Percentiles rank a stretch among this genome's conserved stretches.
Conservation (phyloP, 75 land plant genomes). For the Pseudotsuga menziesii region DNA sequence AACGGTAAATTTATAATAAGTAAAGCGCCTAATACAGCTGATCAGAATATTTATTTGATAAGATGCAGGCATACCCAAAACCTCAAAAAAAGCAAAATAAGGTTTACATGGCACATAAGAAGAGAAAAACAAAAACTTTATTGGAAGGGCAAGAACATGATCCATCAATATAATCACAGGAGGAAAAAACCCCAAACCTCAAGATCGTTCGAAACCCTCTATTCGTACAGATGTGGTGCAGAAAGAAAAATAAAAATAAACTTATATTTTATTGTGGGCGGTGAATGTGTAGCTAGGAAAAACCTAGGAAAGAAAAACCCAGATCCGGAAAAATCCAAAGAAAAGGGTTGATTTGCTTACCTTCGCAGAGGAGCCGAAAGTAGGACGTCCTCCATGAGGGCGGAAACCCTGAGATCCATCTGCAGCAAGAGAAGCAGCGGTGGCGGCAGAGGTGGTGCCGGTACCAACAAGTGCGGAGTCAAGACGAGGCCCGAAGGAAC, state of each 20-base stretch:
- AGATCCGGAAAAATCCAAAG: background rate
- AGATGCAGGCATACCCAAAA: background rate
- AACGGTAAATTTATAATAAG: background rate
- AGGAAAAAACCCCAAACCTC: background rate
- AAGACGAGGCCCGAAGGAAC: constrained; percentile 39
- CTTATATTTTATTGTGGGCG: background rate
- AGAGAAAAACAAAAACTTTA: background rate
- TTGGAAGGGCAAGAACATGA: background rate
- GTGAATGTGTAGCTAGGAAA: background rate
- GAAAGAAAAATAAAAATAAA: too few relatives aligned
- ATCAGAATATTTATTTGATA: too few relatives aligned
- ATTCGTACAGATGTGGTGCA: background rate
- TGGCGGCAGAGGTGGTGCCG: background rate
- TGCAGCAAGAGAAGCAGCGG: constrained; percentile 9
- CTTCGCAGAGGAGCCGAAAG: background rate
- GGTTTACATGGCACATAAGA: background rate
- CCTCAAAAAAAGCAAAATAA: background rate
- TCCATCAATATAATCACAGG: background rate
- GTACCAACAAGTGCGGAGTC: constrained; percentile 20
- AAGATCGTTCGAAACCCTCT: background rate
- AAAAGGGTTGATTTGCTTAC: background rate
- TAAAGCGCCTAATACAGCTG: background rate
- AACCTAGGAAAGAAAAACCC: background rate
- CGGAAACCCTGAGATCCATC: constrained; percentile 7
- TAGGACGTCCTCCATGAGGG: background rate